Base-by-base conservation (phyloP, 1,284 basidiomycete species). In the Microbotryum lychnidis-dioicae region DNA sequence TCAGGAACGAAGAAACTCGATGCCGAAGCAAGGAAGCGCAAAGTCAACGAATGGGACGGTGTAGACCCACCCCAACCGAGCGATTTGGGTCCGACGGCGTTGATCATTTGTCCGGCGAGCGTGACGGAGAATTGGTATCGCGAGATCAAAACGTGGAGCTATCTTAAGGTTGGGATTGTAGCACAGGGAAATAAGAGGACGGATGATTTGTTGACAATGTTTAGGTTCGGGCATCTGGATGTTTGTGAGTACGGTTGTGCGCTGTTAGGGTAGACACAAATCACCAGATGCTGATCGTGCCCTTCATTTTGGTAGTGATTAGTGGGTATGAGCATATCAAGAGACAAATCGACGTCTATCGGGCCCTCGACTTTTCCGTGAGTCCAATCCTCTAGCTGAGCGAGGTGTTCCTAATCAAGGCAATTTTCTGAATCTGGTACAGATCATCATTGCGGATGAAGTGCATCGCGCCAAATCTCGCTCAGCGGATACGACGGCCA, bases 121-220 rank as follows among this genome's bases (percentile, higher is more conserved):
- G 97, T 93, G 0, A 77, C 97, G 14, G 92, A 98, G 75, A 98
- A 99, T 73, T 99, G 96, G 96, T 87, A 87, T 73, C 83, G 96
- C 65, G 96, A 99, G 76, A 97, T 99, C 72, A 81, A 84, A 37
- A 84, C 84, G 66, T 85, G 83, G 73, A 83, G 93, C 65, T 82
- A 88, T 20, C 97, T 94, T 84, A 85, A 94, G 87, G 87, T 84
- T 23, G 91, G 88, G 69, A 84, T 98, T 50, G 97, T 88, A 71
- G 93, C 97, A 72, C 94, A 97, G 75, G 92, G 91, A 0, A 92
- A 97, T 74, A 84, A 91, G 66, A 79, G 97, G 64, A 97, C 97
- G 79, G 97, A 94, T 75, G 91, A 89, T 73, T 86, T 91, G 69
- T 92, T 91, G 8, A 88, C 93, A 73, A 86, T 91, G 29, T 98